Conservation (phyloP, 2,329 filamentous ascomycete genomes). For the Blumeria hordei region DNA sequence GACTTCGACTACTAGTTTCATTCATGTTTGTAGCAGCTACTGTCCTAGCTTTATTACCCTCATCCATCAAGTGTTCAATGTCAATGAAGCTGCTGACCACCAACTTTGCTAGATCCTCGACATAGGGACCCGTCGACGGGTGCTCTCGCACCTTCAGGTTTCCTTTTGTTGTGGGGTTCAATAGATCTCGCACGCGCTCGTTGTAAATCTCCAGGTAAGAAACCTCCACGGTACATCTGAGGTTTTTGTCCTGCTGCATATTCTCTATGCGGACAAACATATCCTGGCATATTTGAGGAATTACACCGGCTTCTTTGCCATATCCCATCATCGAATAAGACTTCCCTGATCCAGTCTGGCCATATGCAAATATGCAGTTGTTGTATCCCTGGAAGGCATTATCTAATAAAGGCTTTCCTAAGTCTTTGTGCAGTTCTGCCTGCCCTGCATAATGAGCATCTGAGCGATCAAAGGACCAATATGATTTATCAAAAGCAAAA, state of each 20-base stretch:
- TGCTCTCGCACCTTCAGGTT: conserved; percentile 95
- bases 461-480: conserved; percentile 85
- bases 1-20: conserved; percentile 92
- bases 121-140: conserved; percentile 90
- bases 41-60: conserved; percentile 94
- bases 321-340: conserved; percentile 99
- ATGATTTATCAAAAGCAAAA: conserved; percentile 91
- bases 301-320: conserved; percentile 83
- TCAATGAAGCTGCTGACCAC: conserved; percentile 83
- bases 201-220: conserved; percentile 99
- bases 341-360: conserved; percentile 94
- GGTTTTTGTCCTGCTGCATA: conserved; percentile 46
- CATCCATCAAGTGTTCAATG: conserved; percentile 96
- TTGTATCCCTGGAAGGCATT: conserved; percentile 98
- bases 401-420: conserved; percentile 76
- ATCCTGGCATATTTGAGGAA: conserved; percentile 87
- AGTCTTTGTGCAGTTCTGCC: conserved; percentile 64
- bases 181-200: conserved; percentile 79
- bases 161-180: conserved; percentile 87
- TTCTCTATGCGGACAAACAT: conserved; percentile 76
- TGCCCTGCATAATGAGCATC: conserved; percentile 74
- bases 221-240: conserved; percentile 84
- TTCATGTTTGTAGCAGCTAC: conserved; percentile 99
- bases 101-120: conserved; percentile 89
- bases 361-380: conserved; percentile 98